phyloP scores from a whole-genome alignment of 1,139 yeast species.

The Geotrichum aggregatum region DNA sequence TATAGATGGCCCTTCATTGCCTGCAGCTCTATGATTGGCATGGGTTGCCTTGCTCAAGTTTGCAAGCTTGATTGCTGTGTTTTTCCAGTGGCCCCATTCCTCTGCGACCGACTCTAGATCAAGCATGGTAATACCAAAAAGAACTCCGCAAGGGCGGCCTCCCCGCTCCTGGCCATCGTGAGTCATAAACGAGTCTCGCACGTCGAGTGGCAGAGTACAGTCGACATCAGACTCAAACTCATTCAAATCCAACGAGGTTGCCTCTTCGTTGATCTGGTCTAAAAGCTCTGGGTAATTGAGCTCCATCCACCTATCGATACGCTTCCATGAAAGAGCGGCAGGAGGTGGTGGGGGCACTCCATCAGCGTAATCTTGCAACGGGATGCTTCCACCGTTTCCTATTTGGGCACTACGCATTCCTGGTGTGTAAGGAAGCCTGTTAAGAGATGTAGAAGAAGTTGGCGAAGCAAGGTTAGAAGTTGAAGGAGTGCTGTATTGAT shows the following conservation, averaged over 20 bases:
- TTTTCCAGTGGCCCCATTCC: conserved; percentile 71
- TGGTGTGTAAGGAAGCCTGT: conserved; percentile 36
- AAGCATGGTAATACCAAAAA: conserved; percentile 66
- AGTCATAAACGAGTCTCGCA: conserved; percentile 66
- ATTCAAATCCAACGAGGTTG: conserved; percentile 68
- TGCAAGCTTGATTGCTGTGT: conserved; percentile 47
- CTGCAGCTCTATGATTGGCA: conserved; percentile 22
- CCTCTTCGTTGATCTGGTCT: conserved; percentile 67
- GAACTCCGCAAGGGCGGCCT: conserved; percentile 68
- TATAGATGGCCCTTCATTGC: conserved; percentile 19
- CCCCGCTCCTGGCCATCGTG: conserved; percentile 82
- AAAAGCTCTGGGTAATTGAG: conserved; percentile 74
- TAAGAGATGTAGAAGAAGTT: conserved; percentile 33
- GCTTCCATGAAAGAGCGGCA: conserved; percentile 65
- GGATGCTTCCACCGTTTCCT: conserved; percentile 41
- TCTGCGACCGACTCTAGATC: conserved; percentile 68
- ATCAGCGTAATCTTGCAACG: conserved; percentile 46
- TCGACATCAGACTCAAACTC: conserved; percentile 72
- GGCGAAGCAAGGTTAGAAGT: conserved; percentile 20
- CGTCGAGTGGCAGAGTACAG: conserved; percentile 63
- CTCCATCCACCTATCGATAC: conserved; percentile 71
- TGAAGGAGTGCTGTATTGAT: conserved; percentile 18
- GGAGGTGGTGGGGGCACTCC: conserved; percentile 69
- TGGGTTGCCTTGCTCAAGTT: conserved; percentile 25
- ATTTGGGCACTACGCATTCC: conserved; percentile 39